A percentile compares a stretch with the other conserved stretches of the same genome.
phyloP scores from a whole-genome alignment of 148 eudicot genomes.

The Dysphania ambrosioides region DNA sequence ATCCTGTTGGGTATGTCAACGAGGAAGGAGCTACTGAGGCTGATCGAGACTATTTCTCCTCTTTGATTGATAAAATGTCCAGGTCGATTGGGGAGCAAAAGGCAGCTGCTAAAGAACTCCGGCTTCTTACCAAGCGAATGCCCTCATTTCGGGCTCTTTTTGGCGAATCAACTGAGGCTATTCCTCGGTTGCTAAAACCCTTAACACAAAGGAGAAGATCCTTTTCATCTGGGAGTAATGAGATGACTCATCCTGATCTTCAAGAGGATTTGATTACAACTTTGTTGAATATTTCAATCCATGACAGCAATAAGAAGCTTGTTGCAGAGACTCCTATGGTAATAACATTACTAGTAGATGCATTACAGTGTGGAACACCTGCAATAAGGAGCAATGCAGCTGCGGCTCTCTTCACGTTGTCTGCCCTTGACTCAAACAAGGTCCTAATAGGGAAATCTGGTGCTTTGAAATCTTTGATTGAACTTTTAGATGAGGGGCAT shows the following conservation, averaged over 20 bases:
- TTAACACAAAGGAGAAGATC: conserved; percentile 25
- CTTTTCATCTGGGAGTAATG: conserved; percentile 28
- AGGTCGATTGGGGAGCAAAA: conserved; percentile 58
- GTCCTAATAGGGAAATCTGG: conserved; percentile 73
- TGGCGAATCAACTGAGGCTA: conserved; percentile 56
- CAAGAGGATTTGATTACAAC: conserved; percentile 89
- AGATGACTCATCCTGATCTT: conserved; percentile 45
- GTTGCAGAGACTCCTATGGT: conserved; percentile 81
- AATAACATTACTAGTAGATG: conserved; percentile 57
- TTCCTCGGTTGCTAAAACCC: conserved; percentile 56
- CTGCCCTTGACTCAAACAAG: conserved; percentile 89
- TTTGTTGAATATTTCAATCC: conserved; percentile 78
- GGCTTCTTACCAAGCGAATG: conserved; percentile 63
- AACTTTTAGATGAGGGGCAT: conserved; percentile 69
- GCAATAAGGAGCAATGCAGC: conserved; percentile 86
- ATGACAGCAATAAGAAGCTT: conserved; percentile 84
- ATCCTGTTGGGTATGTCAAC: conserved; percentile 31
- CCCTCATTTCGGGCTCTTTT: conserved; percentile 84
- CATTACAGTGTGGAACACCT: conserved; percentile 55
- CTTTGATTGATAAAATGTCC: conserved; percentile 64
- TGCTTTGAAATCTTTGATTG: conserved; percentile 63
- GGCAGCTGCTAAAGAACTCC: conserved; percentile 76
- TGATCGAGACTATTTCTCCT: conserved; percentile 54
- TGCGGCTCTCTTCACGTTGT: conserved; percentile 86
- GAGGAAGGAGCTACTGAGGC: conserved; percentile 54